Evolutionary conservation across 306 rosid species (phyloP), one percentile per base, ranked within the genome.

Genomic region (Trichosanthes cucumerina): DNA sequence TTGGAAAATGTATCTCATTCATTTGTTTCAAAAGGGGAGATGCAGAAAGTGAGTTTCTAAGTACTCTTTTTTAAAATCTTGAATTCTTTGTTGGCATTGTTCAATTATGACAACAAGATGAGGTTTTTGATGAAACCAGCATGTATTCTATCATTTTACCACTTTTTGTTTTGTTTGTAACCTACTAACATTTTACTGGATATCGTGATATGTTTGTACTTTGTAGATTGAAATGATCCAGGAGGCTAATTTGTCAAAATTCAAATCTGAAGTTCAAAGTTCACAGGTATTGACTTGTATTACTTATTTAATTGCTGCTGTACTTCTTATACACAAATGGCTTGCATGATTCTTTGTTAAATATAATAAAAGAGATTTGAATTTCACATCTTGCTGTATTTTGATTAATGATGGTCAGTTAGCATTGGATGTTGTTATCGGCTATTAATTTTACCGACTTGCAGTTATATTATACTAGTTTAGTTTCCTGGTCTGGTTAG

Each of bases 241-340:
- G 85, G 98, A 93, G 52, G 44, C 90, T 80, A 93, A 87, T 77
- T 72, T 93, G 68, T 92, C 98, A 78, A 91, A 93, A 79, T 93
- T 93, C 85, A 90, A 93, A 89, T 85, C 97, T 2, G 96, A 93
- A 87, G 93, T 93, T 71, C 97, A 93, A 86, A 92, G 93, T 70
- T 89, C 97, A 34, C 98, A 91, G 97, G 98, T 93, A 91, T 49
- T 41, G 4, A 50, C 74, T 15, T 39, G 66, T 77, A 18, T 76
- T 6, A 19, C 58, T 57, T 36, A 8, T 68, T 31, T 11, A 21
- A 33, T 18, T 60, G 54, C 14, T 26, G 5, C 14, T 26, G 5
- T 44, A 66, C 60, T 73, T 24, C 15, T 72, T 74, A 52, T 49
- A 46, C 28, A 47, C 43, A 50, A 16, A 28, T 73, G 1, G 77